Evolutionary conservation across 2,329 filamentous ascomycete genomes (phyloP).

Genomic region (Teratosphaeria pseudoeucalypti): DNA sequence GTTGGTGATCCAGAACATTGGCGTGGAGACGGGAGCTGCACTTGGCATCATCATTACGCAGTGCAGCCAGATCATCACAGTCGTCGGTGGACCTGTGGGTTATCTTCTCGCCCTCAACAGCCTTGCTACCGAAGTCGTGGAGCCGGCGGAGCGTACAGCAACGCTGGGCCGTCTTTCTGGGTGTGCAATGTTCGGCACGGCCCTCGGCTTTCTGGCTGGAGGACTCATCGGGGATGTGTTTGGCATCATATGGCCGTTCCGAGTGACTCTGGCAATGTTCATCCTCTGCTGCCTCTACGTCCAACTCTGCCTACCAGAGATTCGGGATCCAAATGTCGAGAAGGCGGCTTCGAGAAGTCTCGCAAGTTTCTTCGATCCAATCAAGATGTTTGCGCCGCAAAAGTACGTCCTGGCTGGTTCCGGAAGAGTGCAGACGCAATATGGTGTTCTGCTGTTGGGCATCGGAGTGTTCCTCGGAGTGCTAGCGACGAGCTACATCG

Average conservation of each 20-base stretch:
- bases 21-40: slow-evolving; percentile 50
- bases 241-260: slow-evolving; percentile 55
- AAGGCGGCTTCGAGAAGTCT: slow-evolving; percentile 29
- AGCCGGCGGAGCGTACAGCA: slow-evolving; percentile 49
- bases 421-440: slow-evolving; percentile 45
- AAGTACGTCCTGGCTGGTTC: slow-evolving; percentile 38
- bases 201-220: slow-evolving; percentile 54
- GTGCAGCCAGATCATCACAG: slow-evolving; percentile 54
- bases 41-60: slow-evolving; percentile 60
- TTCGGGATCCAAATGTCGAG: slow-evolving; percentile 32
- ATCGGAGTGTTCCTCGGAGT: slow-evolving; percentile 58
- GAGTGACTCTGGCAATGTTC: slow-evolving; percentile 51
- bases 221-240: slow-evolving; percentile 55
- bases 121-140: slow-evolving; percentile 55
- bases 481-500: slow-evolving; percentile 58
- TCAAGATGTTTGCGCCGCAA: slow-evolving; percentile 52
- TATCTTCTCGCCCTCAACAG: slow-evolving; percentile 61
- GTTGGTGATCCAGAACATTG: slow-evolving; percentile 53
- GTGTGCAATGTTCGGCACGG: slow-evolving; percentile 55
- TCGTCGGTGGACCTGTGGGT: slow-evolving; percentile 58
- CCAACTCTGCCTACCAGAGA: slow-evolving; percentile 35
- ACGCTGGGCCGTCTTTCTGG: slow-evolving; percentile 58
- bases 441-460: slow-evolving; percentile 54
- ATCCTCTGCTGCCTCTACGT: slow-evolving; percentile 33
- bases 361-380: slow-evolving; percentile 50